phyloP scores from a whole-genome alignment of 148 eudicot genomes.

The Talinum fruticosum region DNA sequence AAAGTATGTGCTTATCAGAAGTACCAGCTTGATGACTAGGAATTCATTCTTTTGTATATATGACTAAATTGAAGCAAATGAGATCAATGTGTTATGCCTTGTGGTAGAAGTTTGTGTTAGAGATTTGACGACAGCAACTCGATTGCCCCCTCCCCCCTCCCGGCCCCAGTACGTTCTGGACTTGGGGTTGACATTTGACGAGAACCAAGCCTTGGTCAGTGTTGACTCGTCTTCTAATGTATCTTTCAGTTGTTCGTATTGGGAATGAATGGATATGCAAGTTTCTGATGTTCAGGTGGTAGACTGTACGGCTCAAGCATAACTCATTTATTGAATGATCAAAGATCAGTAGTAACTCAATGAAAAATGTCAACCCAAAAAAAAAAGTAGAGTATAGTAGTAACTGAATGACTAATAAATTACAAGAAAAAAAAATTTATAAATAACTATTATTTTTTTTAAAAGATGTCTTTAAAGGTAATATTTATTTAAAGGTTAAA shows the following conservation, averaged over 20 bases:
- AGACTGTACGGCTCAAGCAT: background rate
- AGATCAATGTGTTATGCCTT: background rate
- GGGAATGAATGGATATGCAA: background rate
- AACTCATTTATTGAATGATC: background rate
- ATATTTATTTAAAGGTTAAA: no score
- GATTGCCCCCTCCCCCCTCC: background rate
- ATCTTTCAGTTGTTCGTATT: background rate
- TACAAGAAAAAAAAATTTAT: no score
- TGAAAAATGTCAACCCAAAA: no score
- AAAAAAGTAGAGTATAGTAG: no score
- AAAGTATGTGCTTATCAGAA: background rate
- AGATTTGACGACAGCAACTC: background rate
- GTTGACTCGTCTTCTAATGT: background rate
- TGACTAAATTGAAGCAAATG: constrained; percentile 22
- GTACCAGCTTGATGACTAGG: background rate
- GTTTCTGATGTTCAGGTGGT: background rate
- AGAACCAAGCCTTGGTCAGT: background rate
- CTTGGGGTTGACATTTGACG: background rate
- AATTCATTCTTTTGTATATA: constrained; percentile 24
- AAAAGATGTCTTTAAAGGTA: no score
- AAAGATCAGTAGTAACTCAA: background rate
- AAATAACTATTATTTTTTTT: no score
- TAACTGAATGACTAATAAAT: no score
- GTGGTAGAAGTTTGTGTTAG: background rate
- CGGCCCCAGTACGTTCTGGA: background rate